Base-by-base conservation (phyloP, 2,329 filamentous ascomycete genomes). In the Gliomastix tumulicola region DNA sequence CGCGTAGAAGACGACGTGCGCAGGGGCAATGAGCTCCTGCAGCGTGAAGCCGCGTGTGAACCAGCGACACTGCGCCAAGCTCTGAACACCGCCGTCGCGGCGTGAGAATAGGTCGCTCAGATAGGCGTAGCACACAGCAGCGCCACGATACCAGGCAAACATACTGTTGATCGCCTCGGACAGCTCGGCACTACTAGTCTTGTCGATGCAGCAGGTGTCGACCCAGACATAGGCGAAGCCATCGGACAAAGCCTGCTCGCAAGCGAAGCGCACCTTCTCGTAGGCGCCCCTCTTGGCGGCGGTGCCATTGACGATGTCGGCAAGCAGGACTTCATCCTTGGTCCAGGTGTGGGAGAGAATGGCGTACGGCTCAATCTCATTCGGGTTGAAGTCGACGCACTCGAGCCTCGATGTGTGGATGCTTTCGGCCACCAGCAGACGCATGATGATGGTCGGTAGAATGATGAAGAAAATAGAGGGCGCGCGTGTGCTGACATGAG, bases 261-360 rank as follows among this genome's bases (percentile, higher is more conserved):
- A 45, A 31, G 30, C 41, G 2, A 37, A 19, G 12, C 23, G 28
- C 12, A 43, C 25, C 32, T 45, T 41, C 28, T 32, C 17, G 23
- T 37, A 44, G 20, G 37, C 42, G 5, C 35, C 21, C 17, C 33
- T 35, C 17, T 20, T 18, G 21, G 28, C 19, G 13, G 38, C 35
- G 7, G 39, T 34, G 4, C 39, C 40, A 7, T 44, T 33, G 9
- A 34, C 36, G 39, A 50, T 38, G 37, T 49, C 44, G 16, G 46
- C 43, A 32, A 45, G 44, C 5, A 42, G 44, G 27, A 54, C 48
- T 33, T 57, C 54, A 4, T 54, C 52, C 4, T 43, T 28, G 8
- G 40, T 45, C 47, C 51, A 55, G 17, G 50, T 54, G 41, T 57
- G 54, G 12, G 54, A 57, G 7, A 57, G 39, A 28, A 57, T 54